Evolutionary conservation across 495 filamentous ascomycete genomes (phyloP), one percentile per base, ranked within the genome.

Genomic region (Neurospora sp.): DNA sequence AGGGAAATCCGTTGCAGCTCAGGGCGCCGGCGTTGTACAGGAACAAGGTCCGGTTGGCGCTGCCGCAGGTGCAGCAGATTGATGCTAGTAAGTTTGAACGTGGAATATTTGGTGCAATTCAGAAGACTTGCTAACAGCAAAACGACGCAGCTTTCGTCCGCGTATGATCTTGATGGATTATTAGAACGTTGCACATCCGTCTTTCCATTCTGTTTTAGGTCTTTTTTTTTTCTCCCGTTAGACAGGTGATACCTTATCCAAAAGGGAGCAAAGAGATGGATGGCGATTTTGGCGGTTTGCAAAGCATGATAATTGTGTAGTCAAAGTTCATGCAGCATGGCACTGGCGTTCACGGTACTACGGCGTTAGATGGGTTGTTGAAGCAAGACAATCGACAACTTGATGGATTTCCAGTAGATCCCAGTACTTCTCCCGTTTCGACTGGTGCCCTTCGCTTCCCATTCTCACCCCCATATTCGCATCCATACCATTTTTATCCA

Each of bases 1-100:
- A 99, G 81, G 94, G 94, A 0, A 98, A 97, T 78, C 96, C 96
- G 66, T 79, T 99, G 77, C 94, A 98, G 84, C 85, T 86, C 76
- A 89, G 85, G 73, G 88, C 86, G 37, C 90, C 90, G 46, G 91
- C 90, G 23, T 79, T 97, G 70, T 99, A 99, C 82, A 86, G 96
- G 79, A 97, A 97, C 79, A 98, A 99, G 84, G 89, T 99, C 38
- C 86, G 89, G 75, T 82, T 99, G 82, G 91, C 93, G 69, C 81
- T 99, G 81, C 96, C 96, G 77, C 90, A 93, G 79, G 85, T 99
- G 39, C 84, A 87, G 80, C 92, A 99, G 86, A 97, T 99, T 79
- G 96, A 99, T 89, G 96, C 96, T 39, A 96, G 96, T 98, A 86
- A 88, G 95, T 93, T 93, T 73, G 72, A 20, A 9, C 4, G 27